Percentiles rank a stretch among this genome's conserved stretches.
Evolutionary conservation across 495 filamentous ascomycete species (phyloP).

Genomic region (Lasiosphaeriaceae sp.): DNA sequence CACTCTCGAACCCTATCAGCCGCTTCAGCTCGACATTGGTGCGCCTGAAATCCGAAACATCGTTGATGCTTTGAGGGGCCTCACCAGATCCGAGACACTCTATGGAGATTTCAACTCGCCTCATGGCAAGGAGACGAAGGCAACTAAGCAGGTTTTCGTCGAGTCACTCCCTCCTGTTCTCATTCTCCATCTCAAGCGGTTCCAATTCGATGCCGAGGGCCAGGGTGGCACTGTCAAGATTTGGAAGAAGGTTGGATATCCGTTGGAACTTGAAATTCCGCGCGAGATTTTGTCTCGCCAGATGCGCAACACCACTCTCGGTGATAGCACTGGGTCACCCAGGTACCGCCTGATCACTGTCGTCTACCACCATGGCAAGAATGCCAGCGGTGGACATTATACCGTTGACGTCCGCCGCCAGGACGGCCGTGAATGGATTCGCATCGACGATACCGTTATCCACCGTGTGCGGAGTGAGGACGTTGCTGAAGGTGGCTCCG

Average conservation of each 20-base stretch:
- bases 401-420: slow-evolving; percentile 94
- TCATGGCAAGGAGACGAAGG: slow-evolving; percentile 68
- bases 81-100: slow-evolving; percentile 79
- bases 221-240: slow-evolving; percentile 90
- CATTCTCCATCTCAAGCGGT: slow-evolving; percentile 93
- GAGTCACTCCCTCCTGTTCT: slow-evolving; percentile 89
- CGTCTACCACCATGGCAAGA: slow-evolving; percentile 96
- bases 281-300: slow-evolving; percentile 82
- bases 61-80: slow-evolving; percentile 78
- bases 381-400: slow-evolving; percentile 91
- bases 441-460: slow-evolving; percentile 90
- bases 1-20: slow-evolving; percentile 88
- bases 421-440: slow-evolving; percentile 90
- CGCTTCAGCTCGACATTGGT: slow-evolving; percentile 91
- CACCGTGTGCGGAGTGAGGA: slow-evolving; percentile 82
- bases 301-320: slow-evolving; percentile 59
- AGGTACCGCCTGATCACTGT: slow-evolving; percentile 85
- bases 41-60: slow-evolving; percentile 82
- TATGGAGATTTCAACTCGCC: slow-evolving; percentile 84
- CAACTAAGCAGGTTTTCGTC: slow-evolving; percentile 92
- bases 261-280: slow-evolving; percentile 89
- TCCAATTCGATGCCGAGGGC: slow-evolving; percentile 88
- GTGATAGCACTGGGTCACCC: slow-evolving; percentile 59
- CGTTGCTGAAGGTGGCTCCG: slow-evolving; percentile 79
- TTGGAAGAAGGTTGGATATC: slow-evolving; percentile 97